phyloP scores from a whole-genome alignment of 2,329 filamentous ascomycete species.

The Fusarium scirpi region DNA sequence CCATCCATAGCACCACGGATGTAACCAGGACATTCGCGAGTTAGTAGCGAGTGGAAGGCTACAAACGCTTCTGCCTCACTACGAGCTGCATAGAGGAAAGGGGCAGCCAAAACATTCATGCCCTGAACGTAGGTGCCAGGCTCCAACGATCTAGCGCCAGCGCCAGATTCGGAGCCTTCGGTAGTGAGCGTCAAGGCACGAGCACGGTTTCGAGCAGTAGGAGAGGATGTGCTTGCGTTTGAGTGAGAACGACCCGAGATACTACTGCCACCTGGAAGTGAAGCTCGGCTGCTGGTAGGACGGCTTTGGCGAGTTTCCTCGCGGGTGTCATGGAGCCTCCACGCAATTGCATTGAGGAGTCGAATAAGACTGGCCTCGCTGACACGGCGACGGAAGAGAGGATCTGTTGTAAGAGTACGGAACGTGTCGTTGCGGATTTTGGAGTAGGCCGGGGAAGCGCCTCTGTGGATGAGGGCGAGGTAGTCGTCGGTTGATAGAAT shows the following conservation, averaged over 20 bases:
- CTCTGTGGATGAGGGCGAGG: slow-evolving; percentile 89
- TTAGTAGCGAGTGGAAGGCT: slow-evolving; percentile 89
- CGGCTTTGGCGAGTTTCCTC: slow-evolving; percentile 59
- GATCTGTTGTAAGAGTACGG: slow-evolving; percentile 94
- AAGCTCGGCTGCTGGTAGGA: slow-evolving; percentile 55
- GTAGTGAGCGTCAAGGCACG: slow-evolving; percentile 71
- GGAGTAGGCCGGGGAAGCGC: slow-evolving; percentile 91
- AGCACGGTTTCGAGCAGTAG: slow-evolving; percentile 63
- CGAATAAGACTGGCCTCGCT: slow-evolving; percentile 96
- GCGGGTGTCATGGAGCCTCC: slow-evolving; percentile 87
- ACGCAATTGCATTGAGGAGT: slow-evolving; percentile 93
- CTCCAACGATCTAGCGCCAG: slow-evolving; percentile 65
- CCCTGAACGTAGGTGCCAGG: slow-evolving; percentile 95
- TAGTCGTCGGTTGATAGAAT: slow-evolving; percentile 89
- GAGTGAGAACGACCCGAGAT: slow-evolving; percentile 53
- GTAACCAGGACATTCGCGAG: slow-evolving; percentile 89
- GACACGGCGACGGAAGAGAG: slow-evolving; percentile 94
- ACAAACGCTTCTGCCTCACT: slow-evolving; percentile 96
- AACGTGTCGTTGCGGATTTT: slow-evolving; percentile 99
- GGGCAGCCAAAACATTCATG: slow-evolving; percentile 97
- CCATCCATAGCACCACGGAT: slow-evolving; percentile 97
- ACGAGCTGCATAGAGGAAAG: slow-evolving; percentile 92
- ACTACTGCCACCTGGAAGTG: slow-evolving; percentile 51
- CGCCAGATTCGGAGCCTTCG: slow-evolving; percentile 71
- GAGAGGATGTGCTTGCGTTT: slow-evolving; percentile 56